Evolutionary conservation across 345 rosid genomes (phyloP).

Genomic region (Cardamine resedifolia): DNA sequence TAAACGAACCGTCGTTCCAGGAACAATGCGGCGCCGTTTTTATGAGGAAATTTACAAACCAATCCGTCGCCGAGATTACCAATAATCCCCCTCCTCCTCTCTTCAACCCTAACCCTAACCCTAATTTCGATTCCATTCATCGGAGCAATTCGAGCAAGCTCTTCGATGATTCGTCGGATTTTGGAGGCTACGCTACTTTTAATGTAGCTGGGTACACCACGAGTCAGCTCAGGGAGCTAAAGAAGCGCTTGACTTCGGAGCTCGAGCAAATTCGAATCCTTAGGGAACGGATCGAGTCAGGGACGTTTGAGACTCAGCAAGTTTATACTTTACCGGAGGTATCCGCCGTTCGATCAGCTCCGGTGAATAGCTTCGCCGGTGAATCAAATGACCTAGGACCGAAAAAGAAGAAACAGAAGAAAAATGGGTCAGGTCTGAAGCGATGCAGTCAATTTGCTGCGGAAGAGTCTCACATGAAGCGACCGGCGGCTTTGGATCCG

Average conservation of each 20-base stretch:
- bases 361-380: slow-evolving; percentile 29
- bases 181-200: slow-evolving; percentile 50
- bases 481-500: slow-evolving; percentile 4
- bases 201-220: slow-evolving; percentile 59
- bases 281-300: slow-evolving; percentile 51
- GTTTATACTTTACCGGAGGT: slow-evolving; percentile 2
- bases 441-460: slow-evolving; percentile 35
- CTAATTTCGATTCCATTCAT: slow-evolving; percentile 56
- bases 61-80: slow-evolving; percentile 19
- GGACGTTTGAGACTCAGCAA: slow-evolving; percentile 33
- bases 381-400: slow-evolving; percentile 30
- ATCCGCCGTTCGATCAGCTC: slow-evolving; percentile 44
- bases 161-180: slow-evolving; percentile 43
- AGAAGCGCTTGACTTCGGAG: slow-evolving; percentile 50
- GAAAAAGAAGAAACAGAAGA: slow-evolving; percentile 50
- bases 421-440: slow-evolving; percentile 44
- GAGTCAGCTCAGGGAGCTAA: slow-evolving; percentile 53
- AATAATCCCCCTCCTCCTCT: not conserved
- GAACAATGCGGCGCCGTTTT: slow-evolving; percentile 36
- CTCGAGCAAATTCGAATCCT: slow-evolving; percentile 65
- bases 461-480: not conserved
- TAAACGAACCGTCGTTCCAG: slow-evolving; percentile 33
- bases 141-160: slow-evolving; percentile 22
- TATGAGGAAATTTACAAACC: slow-evolving; percentile 29
- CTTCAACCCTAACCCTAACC: slow-evolving; percentile 45